Conservation (phyloP, 345 rosid species). For the Citrus reticulata region DNA sequence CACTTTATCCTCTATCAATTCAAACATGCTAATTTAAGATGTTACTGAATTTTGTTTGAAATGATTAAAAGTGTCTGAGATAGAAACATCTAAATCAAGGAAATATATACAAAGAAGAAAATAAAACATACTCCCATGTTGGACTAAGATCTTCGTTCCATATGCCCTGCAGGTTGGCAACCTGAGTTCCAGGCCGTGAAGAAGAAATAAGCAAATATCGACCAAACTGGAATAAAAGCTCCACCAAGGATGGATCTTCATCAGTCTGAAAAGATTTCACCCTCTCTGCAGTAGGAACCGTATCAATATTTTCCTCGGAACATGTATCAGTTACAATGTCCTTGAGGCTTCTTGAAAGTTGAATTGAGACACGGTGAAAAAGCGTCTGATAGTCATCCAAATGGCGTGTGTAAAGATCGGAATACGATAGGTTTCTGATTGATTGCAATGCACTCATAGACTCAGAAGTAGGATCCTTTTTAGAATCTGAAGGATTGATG, state of each 20-base stretch:
- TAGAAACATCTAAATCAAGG: not conserved
- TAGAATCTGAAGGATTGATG: slow-evolving; percentile 65
- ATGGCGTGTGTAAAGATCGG: slow-evolving; percentile 66
- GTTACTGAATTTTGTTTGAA: not conserved
- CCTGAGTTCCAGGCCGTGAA: slow-evolving; percentile 91
- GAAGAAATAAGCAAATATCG: slow-evolving; percentile 84
- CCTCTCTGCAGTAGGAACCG: slow-evolving; percentile 63
- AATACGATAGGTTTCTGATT: slow-evolving; percentile 45
- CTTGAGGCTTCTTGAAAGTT: slow-evolving; percentile 49
- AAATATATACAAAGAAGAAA: slow-evolving; percentile 1
- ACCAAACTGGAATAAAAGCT: slow-evolving; percentile 78
- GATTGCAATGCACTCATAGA: slow-evolving; percentile 37
- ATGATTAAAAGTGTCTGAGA: not conserved
- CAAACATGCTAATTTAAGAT: not conserved
- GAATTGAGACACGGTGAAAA: slow-evolving; percentile 69
- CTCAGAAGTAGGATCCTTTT: slow-evolving; percentile 53
- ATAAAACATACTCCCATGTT: slow-evolving; percentile 75
- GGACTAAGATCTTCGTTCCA: slow-evolving; percentile 86
- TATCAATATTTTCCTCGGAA: slow-evolving; percentile 12
- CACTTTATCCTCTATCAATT: not conserved
- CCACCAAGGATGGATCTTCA: slow-evolving; percentile 87
- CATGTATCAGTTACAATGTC: slow-evolving; percentile 14
- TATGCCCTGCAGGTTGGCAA: slow-evolving; percentile 89
- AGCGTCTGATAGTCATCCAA: slow-evolving; percentile 69
- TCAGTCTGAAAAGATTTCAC: slow-evolving; percentile 64